phyloP scores from a whole-genome alignment of 1,284 basidiomycete genomes.

The Fistulinella cinereoalba region DNA sequence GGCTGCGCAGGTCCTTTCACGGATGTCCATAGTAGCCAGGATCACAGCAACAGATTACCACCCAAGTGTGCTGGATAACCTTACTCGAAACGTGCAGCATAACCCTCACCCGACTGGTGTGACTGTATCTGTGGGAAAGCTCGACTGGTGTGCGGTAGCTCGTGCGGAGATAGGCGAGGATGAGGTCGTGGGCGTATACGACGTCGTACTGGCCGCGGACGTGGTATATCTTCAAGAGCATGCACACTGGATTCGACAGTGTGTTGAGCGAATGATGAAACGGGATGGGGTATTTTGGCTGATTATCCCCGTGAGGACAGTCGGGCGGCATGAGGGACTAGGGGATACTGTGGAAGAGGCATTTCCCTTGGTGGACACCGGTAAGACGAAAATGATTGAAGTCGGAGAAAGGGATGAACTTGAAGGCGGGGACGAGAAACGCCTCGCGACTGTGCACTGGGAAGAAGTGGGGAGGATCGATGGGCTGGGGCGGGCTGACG shows the following conservation, averaged over 20 bases:
- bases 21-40: slow-evolving; percentile 8
- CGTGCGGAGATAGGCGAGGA: slow-evolving; percentile 30
- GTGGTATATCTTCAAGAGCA: slow-evolving; percentile 70
- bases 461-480: slow-evolving; percentile 47
- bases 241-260: slow-evolving; percentile 61
- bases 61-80: slow-evolving; percentile 71
- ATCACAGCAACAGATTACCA: slow-evolving; percentile 83
- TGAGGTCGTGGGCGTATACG: slow-evolving; percentile 40
- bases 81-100: slow-evolving; percentile 54
- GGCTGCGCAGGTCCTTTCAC: slow-evolving; percentile 54
- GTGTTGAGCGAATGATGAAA: slow-evolving; percentile 50
- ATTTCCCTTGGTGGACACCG: slow-evolving; percentile 40
- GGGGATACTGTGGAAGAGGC: slow-evolving; percentile 52
- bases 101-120: slow-evolving; percentile 22
- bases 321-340: slow-evolving; percentile 65
- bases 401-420: background rate
- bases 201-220: slow-evolving; percentile 65
- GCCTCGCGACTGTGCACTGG: slow-evolving; percentile 43
- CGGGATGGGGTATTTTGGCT: slow-evolving; percentile 61
- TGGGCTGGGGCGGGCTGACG: slow-evolving; percentile 65
- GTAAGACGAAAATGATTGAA: background rate
- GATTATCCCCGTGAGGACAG: slow-evolving; percentile 65
- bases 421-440: background rate
- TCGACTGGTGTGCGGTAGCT: slow-evolving; percentile 63
- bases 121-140: slow-evolving; percentile 43